Base-by-base conservation (phyloP, 1,139 yeast genomes). In the Kodamaea sp. region DNA sequence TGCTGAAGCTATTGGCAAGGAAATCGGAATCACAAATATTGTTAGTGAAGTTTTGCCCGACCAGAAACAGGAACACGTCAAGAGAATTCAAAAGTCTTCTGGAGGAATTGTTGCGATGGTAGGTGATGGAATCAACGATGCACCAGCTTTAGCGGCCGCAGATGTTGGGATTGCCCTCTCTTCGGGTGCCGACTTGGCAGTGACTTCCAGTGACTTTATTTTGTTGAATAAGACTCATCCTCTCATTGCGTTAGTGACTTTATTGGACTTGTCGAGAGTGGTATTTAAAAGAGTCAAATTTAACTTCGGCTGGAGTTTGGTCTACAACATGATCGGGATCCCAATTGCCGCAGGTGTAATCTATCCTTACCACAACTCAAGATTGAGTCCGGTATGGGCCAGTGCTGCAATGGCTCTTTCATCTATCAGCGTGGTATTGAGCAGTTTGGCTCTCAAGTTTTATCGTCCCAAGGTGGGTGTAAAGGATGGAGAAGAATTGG, bases 31-130 rank as follows among this genome's bases (percentile, higher is more conserved):
- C 16, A 66, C 64, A 3, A 67, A 76, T 36, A 81, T 85, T n/a
- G 67, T 83, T 28, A 82, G 89, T 15, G 87, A 80, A 31, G 92
- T 85, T 5, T 61, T 84, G 24, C 94, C 94, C 0, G 77, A 78
- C 35, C 86, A 80, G 38, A 85, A 85, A 55, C 83, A 86, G 15
- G 72, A 66, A 9, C 74, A 75, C 47, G 65, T 85, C 24, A 64
- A 71, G 44, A 63, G 70, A 64, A 65, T 85, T 15, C 83, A 80
- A 48, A 55, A 54, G 11, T 26, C 44, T 12, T 57, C 62, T 5
- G 46, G 52, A 4, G 51, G 52, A 4, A 54, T 69, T 1, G 78
- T 76, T 16, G 81, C 81, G 0, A 77, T 78, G 83, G 73, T 78
- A 19, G 83, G 83, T 9, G 83, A 78, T 53, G 83, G 83, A 21